These are phyloP conservation scores for Syncephalastrum monosporum DNA, from an alignment of 371 early-diverging fungal species.

Conservation along the genomic window DNA sequence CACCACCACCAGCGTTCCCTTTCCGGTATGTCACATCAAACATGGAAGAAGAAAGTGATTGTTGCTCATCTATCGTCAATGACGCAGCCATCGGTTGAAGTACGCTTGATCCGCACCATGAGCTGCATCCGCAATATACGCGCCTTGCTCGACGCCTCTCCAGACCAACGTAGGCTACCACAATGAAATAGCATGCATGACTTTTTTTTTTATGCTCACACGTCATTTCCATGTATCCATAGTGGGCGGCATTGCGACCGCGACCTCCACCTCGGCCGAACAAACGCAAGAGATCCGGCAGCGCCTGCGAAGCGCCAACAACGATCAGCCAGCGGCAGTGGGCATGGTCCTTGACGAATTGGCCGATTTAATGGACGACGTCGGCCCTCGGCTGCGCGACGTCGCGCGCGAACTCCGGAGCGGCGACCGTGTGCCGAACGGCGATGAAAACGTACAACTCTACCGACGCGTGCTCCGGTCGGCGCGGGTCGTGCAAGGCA, in stretches of 20 bases:
- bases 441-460: constrained; percentile 22
- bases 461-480: constrained; percentile 29
- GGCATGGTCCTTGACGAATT: constrained; percentile 44
- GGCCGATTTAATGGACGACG: constrained; percentile 35
- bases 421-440: constrained; percentile 20
- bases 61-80: not conserved
- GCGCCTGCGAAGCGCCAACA: constrained; percentile 30
- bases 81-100: constrained; percentile 41
- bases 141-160: constrained; percentile 32
- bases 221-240: not conserved
- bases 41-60: too few relatives aligned
- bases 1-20: too few relatives aligned
- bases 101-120: constrained; percentile 42
- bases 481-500: constrained; percentile 48
- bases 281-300: constrained; percentile 39
- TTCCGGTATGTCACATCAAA: too few relatives aligned
- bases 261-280: constrained; percentile 25
- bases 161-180: constrained; percentile 20
- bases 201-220: not conserved
- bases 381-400: constrained; percentile 36
- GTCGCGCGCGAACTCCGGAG: constrained; percentile 28
- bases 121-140: constrained; percentile 46
- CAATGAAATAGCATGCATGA: not conserved
- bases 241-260: constrained; percentile 11
- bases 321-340: constrained; percentile 38